phyloP scores from a whole-genome alignment of 1,284 basidiomycete species.

The Earliella scabrosa region DNA sequence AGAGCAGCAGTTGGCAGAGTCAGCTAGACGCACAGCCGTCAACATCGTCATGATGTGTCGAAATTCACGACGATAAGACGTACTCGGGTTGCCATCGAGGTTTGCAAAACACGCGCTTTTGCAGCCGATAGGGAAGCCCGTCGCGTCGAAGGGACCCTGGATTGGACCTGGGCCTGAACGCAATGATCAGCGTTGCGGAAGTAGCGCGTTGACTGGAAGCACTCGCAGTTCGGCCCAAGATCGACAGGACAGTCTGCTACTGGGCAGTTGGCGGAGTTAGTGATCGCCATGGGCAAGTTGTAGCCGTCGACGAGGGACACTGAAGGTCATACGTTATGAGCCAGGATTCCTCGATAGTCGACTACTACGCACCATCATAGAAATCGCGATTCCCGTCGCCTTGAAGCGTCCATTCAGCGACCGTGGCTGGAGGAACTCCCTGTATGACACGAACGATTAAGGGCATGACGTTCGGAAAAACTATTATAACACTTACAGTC shows the following conservation, averaged over 20 bases:
- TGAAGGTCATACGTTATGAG: not conserved
- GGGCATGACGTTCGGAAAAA: not conserved
- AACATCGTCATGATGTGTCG: not conserved
- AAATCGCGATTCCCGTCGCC: slow-evolving; percentile 38
- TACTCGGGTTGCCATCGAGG: slow-evolving; percentile 41
- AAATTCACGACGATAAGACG: slow-evolving; percentile 1
- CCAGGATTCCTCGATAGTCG: too few relatives aligned
- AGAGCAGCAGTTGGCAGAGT: slow-evolving; percentile 49
- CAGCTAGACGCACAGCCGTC: slow-evolving; percentile 17
- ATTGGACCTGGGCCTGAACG: slow-evolving; percentile 38
- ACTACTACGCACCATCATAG: slow-evolving; percentile 40
- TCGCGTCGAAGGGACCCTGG: slow-evolving; percentile 37
- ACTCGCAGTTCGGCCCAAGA: slow-evolving; percentile 42
- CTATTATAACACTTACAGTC: slow-evolving; percentile 31
- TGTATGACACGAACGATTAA: slow-evolving; percentile 4
- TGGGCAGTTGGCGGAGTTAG: slow-evolving; percentile 42
- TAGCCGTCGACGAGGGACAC: slow-evolving; percentile 47
- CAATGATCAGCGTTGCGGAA: not conserved
- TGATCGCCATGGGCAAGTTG: slow-evolving; percentile 46
- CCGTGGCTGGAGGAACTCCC: slow-evolving; percentile 47
- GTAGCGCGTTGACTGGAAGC: not conserved
- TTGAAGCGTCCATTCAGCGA: slow-evolving; percentile 48
- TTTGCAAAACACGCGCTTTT: slow-evolving; percentile 47
- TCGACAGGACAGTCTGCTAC: slow-evolving; percentile 47
- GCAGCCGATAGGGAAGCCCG: slow-evolving; percentile 47